Evolutionary conservation across 306 rosid genomes (phyloP).

Genomic region (Styphnolobium japonicum): DNA sequence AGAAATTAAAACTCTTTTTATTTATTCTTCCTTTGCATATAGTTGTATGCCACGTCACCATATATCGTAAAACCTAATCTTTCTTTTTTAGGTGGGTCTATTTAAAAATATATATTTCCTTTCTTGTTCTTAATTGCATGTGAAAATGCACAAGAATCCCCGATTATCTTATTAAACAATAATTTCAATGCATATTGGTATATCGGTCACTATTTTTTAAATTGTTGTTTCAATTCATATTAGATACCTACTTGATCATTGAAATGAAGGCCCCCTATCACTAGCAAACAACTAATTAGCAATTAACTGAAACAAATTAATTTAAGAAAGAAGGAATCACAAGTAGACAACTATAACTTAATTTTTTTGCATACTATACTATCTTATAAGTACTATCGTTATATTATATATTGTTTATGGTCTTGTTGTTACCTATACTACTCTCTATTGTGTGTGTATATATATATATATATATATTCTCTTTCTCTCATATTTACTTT

Average conservation of each 20-base stretch:
- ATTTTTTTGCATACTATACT: neutral
- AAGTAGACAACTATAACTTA: neutral
- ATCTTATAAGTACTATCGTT: neutral
- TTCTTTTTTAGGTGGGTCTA: neutral
- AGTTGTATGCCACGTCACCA: constrained; percentile 4
- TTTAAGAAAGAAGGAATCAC: neutral
- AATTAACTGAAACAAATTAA: neutral
- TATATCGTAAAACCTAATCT: neutral
- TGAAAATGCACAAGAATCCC: neutral
- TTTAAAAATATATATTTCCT: constrained; percentile 9
- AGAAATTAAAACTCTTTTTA: neutral
- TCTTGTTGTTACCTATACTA: neutral
- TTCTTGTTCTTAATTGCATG: constrained; percentile 20
- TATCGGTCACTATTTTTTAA: neutral
- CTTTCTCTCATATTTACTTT: neutral
- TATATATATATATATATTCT: neutral
- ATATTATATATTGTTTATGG: neutral
- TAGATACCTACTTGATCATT: neutral
- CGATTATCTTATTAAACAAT: neutral
- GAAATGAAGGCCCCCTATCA: neutral
- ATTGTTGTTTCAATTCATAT: neutral
- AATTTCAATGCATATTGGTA: neutral
- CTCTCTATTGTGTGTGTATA: too few relatives aligned
- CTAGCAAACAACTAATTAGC: constrained; percentile 2
- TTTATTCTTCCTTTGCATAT: neutral